These are phyloP conservation scores for Heterobasidion parviporum DNA, from an alignment of 1,284 basidiomycete genomes.

Conservation along the genomic window DNA sequence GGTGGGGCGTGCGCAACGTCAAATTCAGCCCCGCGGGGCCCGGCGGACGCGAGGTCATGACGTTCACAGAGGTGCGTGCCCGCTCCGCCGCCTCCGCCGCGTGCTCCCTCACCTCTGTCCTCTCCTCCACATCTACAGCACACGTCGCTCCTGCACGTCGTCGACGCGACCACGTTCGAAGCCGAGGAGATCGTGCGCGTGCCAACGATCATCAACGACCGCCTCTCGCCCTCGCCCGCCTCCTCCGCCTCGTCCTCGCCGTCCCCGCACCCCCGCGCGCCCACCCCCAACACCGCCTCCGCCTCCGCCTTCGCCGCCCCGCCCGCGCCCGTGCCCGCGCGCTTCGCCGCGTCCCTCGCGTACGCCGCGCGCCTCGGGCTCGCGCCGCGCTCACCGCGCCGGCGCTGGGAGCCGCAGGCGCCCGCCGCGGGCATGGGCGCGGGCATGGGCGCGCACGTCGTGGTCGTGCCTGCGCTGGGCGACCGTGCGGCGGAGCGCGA, in stretches of 20 bases:
- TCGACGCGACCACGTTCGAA: constrained; percentile 78
- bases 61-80: constrained; percentile 70
- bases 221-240: background rate
- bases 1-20: constrained; percentile 71
- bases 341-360: background rate
- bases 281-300: constrained; percentile 16
- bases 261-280: constrained; percentile 4
- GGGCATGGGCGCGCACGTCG: constrained; percentile 29
- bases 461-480: constrained; percentile 48
- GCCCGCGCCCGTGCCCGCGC: background rate
- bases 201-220: constrained; percentile 30
- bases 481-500: constrained; percentile 53
- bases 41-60: constrained; percentile 58
- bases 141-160: constrained; percentile 63
- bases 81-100: background rate
- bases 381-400: constrained; percentile 9
- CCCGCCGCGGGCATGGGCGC: constrained; percentile 6
- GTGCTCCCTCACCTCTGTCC: background rate
- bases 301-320: constrained; percentile 1
- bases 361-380: background rate
- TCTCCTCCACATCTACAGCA: constrained; percentile 59
- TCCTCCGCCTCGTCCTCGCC: constrained; percentile 5
- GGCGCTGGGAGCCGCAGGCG: constrained; percentile 12
- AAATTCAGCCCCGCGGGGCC: constrained; percentile 55
- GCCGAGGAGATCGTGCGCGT: constrained; percentile 62